Evolutionary conservation across 805 yeast species (phyloP).

Genomic region (Kockiozyma suomiensis): DNA sequence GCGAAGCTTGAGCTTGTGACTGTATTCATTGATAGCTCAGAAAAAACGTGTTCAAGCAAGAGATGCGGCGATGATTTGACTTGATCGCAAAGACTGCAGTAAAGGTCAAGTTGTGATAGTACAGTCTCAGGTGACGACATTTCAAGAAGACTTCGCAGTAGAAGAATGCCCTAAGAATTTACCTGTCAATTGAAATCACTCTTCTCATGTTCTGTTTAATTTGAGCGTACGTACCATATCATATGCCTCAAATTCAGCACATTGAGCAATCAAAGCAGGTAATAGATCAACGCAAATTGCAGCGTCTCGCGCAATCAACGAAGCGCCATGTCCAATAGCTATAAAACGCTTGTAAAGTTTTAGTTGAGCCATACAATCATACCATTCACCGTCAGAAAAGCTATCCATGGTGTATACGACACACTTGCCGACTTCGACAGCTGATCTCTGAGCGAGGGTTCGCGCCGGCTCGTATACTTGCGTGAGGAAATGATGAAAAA

Average conservation of each 20-base stretch:
- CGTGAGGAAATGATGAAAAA: conserved; percentile 21
- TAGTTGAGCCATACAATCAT: conserved; percentile 20
- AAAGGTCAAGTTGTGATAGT: conserved; percentile 9
- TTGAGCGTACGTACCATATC: conserved; percentile 12
- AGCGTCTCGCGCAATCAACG: conserved; percentile 24
- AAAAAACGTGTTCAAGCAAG: conserved; percentile 3
- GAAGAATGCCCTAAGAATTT: conserved; percentile 19
- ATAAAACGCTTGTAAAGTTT: conserved; percentile 25
- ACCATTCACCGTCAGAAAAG: conserved; percentile 32
- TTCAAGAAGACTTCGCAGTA: conserved; percentile 17
- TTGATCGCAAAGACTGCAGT: conserved; percentile 1
- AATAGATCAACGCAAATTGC: conserved; percentile 5
- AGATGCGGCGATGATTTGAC: conserved; percentile 14
- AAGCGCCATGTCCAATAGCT: conserved; percentile 30
- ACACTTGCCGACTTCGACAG: conserved; percentile 27
- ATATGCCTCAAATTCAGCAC: conserved; percentile 20
- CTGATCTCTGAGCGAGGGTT: conserved; percentile 24
- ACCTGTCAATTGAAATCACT: no score
- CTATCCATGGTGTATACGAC: conserved; percentile 22
- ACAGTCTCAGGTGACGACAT: conserved; percentile 3
- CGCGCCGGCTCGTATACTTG: conserved; percentile 13
- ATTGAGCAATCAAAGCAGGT: conserved; percentile 21
- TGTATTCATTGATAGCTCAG: neutral
- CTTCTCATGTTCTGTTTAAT: no score
- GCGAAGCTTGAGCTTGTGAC: conserved; percentile 4